These are phyloP conservation scores for Niveomyces coronatus DNA, from an alignment of 2,329 filamentous ascomycete species.

Conservation along the genomic window DNA sequence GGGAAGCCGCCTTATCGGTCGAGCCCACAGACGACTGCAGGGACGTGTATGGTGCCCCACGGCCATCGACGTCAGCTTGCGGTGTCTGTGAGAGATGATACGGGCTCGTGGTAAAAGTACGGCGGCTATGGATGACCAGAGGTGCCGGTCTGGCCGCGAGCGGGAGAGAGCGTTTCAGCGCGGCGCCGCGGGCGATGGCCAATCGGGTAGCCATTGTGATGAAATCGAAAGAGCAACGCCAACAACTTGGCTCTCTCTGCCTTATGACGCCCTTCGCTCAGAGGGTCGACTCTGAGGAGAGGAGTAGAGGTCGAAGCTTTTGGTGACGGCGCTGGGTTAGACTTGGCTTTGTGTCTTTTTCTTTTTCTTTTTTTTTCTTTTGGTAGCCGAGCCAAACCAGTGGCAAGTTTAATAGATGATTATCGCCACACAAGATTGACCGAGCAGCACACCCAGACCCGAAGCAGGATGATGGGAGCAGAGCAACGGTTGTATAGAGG, in stretches of 20 bases:
- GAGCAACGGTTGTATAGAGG: no score
- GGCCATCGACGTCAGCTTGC: constrained; percentile 4
- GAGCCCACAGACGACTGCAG: constrained; percentile 14
- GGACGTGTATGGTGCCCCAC: constrained; percentile 8
- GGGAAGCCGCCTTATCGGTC: constrained; percentile 15
- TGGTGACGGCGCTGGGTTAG: constrained; percentile 1
- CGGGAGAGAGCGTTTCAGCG: constrained; percentile 14
- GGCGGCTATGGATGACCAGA: constrained; percentile 10
- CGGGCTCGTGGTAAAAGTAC: constrained; percentile 7
- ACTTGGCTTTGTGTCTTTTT: no score
- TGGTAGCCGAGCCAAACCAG: constrained; percentile 6
- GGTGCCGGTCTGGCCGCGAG: constrained; percentile 12
- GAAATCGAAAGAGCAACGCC: constrained; percentile 7
- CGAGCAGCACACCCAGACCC: no score
- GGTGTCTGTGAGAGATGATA: constrained; percentile 11
- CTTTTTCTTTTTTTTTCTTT: background rate
- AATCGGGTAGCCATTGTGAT: constrained; percentile 19
- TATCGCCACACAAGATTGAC: no score
- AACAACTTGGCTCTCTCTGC: no score
- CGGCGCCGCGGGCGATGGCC: constrained; percentile 15
- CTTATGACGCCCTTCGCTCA: no score
- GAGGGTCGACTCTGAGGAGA: constrained; percentile 2
- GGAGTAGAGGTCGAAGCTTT: constrained; percentile 5
- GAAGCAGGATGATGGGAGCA: no score
- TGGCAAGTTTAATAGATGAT: no score